Evolutionary conservation across 139 green algal species (phyloP).

Genomic region (Picochlorum sp.): DNA sequence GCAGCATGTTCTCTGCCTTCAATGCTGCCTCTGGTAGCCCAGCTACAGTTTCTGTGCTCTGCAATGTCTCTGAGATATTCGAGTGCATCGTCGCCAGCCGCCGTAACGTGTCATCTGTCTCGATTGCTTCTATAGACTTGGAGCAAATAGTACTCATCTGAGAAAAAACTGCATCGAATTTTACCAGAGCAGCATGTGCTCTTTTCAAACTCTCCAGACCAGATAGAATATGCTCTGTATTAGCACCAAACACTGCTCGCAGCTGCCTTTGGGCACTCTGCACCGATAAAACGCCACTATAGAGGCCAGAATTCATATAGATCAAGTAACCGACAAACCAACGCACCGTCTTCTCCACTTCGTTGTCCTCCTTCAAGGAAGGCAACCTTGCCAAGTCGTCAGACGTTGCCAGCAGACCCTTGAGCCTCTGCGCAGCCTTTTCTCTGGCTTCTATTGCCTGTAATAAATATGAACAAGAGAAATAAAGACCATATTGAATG

Average conservation of each 20-base stretch:
- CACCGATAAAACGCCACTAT: background rate
- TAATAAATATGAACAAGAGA: background rate
- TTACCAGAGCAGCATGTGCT: conserved; percentile 3
- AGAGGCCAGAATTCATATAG: too few species aligned
- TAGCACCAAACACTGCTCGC: conserved; percentile 38
- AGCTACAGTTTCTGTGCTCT: conserved; percentile 13
- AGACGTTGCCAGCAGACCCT: conserved; percentile 34
- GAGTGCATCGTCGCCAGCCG: conserved; percentile 52
- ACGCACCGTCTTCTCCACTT: conserved; percentile 7
- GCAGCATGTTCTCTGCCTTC: conserved; percentile 48
- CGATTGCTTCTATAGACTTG: conserved; percentile 59
- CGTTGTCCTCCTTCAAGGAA: conserved; percentile 40
- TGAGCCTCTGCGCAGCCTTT: conserved; percentile 31
- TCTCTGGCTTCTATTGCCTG: conserved; percentile 33
- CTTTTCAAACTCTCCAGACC: conserved; percentile 62
- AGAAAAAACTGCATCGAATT: conserved; percentile 11
- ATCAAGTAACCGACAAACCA: too few species aligned
- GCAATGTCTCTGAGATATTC: conserved; percentile 60
- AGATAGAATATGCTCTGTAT: conserved; percentile 47
- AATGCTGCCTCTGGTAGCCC: conserved; percentile 18
- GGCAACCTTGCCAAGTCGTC: conserved; percentile 51
- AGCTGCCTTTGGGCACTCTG: conserved; percentile 43
- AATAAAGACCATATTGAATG: background rate
- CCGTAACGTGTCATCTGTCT: conserved; percentile 70
- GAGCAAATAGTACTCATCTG: conserved; percentile 52